Base-by-base conservation (phyloP, 345 rosid species). In the Luvunga scandens region DNA sequence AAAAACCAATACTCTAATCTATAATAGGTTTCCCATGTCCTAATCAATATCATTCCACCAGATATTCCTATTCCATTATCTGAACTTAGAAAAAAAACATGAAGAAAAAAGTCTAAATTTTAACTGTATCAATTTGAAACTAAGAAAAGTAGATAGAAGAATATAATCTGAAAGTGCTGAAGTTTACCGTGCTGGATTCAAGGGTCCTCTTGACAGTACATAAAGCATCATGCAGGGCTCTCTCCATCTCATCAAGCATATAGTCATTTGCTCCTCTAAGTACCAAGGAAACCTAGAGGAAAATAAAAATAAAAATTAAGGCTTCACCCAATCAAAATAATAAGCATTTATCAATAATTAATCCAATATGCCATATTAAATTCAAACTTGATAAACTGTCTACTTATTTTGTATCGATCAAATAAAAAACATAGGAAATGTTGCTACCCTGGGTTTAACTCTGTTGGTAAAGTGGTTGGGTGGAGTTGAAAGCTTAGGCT, bases 161-260 rank as follows among this genome's bases (percentile, higher is more conserved):
- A 67, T 27, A n/a, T 48, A 71, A 18, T 8, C 2, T 70, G 63
- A 55, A 77, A 60, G 66, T 25, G 65, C 36, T 57, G 8, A 57
- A 82, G 74, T 70, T 84, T 90, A 97, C 98, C 92, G 84, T 88
- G 80, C 90, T 91, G 71, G 98, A 97, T 72, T 97, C 98, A 36
- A 97, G 98, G 69, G 98, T 97, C 89, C 98, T 90, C 90, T 94
- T 93, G 56, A 97, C 99, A 82, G 91, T 89, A 62, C 85, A 90
- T 60, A 94, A 77, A 78, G 98, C 91, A 71, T 97, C 99, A 68
- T 93, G 97, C 59, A 96, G 89, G 66, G 98, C 91, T 84, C 98
- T 92, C 81, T 94, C 99, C 98, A 96, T 94, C 87, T 97, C 98
- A 75, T 97, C 99, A 72, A 94, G 97, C 98, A 97, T 97, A 85